A percentile compares a stretch with the other conserved stretches of the same genome.
phyloP scores from a whole-genome alignment of 2,329 filamentous ascomycete genomes.

The Colletotrichum sp. region DNA sequence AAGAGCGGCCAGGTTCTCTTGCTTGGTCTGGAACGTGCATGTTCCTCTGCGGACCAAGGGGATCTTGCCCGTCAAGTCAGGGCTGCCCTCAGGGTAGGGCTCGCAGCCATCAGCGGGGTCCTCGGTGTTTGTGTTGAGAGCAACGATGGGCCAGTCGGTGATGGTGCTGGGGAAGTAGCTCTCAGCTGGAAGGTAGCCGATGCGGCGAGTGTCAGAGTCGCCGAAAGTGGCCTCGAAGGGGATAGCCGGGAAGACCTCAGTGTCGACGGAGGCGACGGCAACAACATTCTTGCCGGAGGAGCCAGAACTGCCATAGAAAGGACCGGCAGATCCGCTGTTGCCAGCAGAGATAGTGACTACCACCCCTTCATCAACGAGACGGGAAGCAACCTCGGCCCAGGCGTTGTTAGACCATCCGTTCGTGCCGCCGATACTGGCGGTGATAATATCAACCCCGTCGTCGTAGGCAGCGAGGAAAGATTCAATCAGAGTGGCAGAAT shows the following conservation, averaged over 20 bases:
- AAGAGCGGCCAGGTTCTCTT: constrained; percentile 29
- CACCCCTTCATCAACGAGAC: constrained; percentile 50
- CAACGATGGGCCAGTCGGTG: constrained; percentile 34
- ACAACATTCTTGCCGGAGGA: constrained; percentile 46
- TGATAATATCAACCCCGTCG: constrained; percentile 40
- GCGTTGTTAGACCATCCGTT: constrained; percentile 31
- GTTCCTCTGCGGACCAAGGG: constrained; percentile 44
- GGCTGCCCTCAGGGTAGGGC: constrained; percentile 25
- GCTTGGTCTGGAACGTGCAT: constrained; percentile 33
- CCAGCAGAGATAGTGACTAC: constrained; percentile 57
- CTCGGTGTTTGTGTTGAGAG: constrained; percentile 29
- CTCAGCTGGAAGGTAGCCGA: constrained; percentile 38
- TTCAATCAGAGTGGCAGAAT: constrained; percentile 44
- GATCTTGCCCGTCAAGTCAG: constrained; percentile 28
- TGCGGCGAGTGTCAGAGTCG: constrained; percentile 25
- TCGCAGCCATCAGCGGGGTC: constrained; percentile 29
- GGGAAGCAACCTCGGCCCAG: constrained; percentile 41
- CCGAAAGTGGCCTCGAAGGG: constrained; percentile 35
- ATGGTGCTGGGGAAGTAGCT: constrained; percentile 37
- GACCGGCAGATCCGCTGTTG: constrained; percentile 53
- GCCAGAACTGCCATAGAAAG: constrained; percentile 50
- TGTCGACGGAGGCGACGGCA: constrained; percentile 47
- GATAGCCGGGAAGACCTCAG: constrained; percentile 31
- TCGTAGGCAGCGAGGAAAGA: constrained; percentile 39
- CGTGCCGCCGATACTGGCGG: constrained; percentile 36